Conservation (phyloP, 495 filamentous ascomycete species). For the Xylaria cubensis region DNA sequence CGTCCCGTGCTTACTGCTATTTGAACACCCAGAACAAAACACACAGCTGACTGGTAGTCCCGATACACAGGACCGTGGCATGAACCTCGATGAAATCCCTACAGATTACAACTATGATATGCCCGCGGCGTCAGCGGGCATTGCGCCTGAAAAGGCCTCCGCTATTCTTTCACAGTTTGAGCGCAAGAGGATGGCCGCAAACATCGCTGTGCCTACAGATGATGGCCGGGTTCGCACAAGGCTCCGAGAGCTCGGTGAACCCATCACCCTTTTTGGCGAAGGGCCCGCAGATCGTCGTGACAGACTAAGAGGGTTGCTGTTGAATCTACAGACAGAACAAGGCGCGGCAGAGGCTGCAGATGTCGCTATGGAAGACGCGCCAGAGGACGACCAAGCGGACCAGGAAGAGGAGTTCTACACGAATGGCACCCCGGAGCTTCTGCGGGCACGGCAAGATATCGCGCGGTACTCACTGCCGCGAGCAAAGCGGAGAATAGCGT, state of each 20-base stretch:
- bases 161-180: constrained; percentile 89
- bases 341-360: constrained; percentile 66
- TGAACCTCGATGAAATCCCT: constrained; percentile 81
- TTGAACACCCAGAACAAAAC: constrained; percentile 26
- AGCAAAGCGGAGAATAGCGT: constrained; percentile 75
- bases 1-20: constrained; percentile 25
- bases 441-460: constrained; percentile 80
- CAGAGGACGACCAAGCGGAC: constrained; percentile 67
- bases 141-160: constrained; percentile 86
- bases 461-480: constrained; percentile 85
- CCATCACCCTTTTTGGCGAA: constrained; percentile 95
- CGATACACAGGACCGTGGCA: constrained; percentile 62
- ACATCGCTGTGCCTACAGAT: constrained; percentile 94
- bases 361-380: constrained; percentile 67
- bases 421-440: constrained; percentile 72
- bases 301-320: constrained; percentile 79
- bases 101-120: constrained; percentile 87
- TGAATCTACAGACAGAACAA: constrained; percentile 58
- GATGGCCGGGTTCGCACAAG: constrained; percentile 83
- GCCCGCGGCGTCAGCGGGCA: constrained; percentile 71
- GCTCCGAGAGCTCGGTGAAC: constrained; percentile 85
- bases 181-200: constrained; percentile 84
- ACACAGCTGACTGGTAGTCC: constrained; percentile 41
- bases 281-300: constrained; percentile 86
- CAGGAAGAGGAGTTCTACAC: constrained; percentile 98